phyloP scores from a whole-genome alignment of 2,329 filamentous ascomycete genomes.

The Podosphaera xanthii region DNA sequence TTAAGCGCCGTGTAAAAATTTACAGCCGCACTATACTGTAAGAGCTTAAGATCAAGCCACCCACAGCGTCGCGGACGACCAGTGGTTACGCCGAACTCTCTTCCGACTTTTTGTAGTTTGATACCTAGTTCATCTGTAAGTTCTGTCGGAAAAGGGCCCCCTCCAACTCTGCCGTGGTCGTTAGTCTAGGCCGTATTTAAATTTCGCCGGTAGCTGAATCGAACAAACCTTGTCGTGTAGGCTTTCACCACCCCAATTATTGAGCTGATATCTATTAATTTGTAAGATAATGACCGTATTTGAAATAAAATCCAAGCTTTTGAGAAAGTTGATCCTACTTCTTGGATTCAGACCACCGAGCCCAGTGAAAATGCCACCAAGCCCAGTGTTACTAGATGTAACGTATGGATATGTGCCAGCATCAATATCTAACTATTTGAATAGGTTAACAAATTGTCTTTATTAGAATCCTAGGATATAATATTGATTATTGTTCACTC shows the following conservation, averaged over 20 bases:
- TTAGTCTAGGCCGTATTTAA: neutral
- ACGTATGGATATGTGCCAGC: constrained; percentile 27
- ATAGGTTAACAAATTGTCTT: neutral
- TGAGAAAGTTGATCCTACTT: constrained; percentile 15
- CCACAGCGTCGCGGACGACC: constrained; percentile 36
- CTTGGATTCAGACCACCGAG: constrained; percentile 31
- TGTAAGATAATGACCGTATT: neutral
- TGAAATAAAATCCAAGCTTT: no score
- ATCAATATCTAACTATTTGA: constrained; percentile 26
- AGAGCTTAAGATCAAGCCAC: constrained; percentile 31
- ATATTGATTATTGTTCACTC: neutral
- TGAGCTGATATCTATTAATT: constrained; percentile 22
- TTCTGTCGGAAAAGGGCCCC: constrained; percentile 46
- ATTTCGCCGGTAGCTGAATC: no score
- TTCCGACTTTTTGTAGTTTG: constrained; percentile 25
- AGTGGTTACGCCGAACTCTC: constrained; percentile 16
- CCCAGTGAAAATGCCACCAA: constrained; percentile 37
- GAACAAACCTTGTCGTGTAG: constrained; percentile 18
- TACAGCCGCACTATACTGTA: constrained; percentile 14
- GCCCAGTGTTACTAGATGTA: constrained; percentile 25
- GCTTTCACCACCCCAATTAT: constrained; percentile 45
- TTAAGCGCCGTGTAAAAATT: constrained; percentile 23
- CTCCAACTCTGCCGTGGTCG: constrained; percentile 20
- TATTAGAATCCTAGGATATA: neutral
- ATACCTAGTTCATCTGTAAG: constrained; percentile 22